Evolutionary conservation across 1,284 basidiomycete species (phyloP).

Genomic region (Ustilago nuda): DNA sequence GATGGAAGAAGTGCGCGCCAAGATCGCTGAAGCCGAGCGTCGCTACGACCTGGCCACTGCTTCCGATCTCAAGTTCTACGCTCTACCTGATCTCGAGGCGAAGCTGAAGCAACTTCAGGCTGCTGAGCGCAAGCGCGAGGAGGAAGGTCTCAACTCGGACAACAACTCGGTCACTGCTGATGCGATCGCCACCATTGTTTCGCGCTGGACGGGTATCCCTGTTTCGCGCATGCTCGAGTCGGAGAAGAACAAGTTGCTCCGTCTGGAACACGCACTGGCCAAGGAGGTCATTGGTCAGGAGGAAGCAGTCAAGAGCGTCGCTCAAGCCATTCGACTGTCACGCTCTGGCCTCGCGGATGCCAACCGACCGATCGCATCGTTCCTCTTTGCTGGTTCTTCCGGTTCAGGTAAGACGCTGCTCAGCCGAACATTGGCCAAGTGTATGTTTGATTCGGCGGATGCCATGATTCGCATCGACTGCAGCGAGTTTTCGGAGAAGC

Average conservation of each 20-base stretch:
- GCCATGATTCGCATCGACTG: conserved; percentile 75
- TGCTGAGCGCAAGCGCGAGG: conserved; percentile 71
- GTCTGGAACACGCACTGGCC: conserved; percentile 61
- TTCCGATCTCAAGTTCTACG: conserved; percentile 91
- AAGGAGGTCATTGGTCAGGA: conserved; percentile 73
- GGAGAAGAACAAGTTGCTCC: conserved; percentile 66
- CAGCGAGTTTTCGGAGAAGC: conserved; percentile 72
- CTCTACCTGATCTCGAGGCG: conserved; percentile 86
- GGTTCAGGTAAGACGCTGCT: conserved; percentile 75
- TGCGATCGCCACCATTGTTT: conserved; percentile 74
- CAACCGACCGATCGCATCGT: conserved; percentile 73
- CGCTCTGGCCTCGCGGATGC: conserved; percentile 74
- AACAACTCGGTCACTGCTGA: conserved; percentile 64
- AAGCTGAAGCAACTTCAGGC: conserved; percentile 75
- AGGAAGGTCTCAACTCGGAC: conserved; percentile 60
- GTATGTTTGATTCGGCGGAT: conserved; percentile 73
- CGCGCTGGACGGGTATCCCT: conserved; percentile 72
- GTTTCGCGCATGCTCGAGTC: conserved; percentile 69
- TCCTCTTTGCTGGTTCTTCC: conserved; percentile 72
- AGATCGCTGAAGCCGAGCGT: conserved; percentile 93
- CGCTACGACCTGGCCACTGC: conserved; percentile 73
- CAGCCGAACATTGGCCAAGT: conserved; percentile 70
- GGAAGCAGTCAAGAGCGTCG: conserved; percentile 74
- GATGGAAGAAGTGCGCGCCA: conserved; percentile 91
- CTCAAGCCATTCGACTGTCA: conserved; percentile 74